Conservation (phyloP, 192 early-diverging fungal genomes). For the Coemansia sp. region DNA sequence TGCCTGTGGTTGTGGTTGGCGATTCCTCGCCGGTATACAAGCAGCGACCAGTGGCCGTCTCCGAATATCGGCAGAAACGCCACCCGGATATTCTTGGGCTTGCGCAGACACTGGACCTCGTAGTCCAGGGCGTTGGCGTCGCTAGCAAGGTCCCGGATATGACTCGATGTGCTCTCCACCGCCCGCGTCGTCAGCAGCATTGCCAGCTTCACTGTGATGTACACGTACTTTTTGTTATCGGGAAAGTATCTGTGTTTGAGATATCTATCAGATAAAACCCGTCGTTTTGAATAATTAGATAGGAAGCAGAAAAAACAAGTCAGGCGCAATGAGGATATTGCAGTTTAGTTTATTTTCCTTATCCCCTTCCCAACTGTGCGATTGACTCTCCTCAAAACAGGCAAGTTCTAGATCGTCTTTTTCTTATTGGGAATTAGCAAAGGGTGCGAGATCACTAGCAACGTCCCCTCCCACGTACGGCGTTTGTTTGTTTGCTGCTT, state of each 20-base stretch:
- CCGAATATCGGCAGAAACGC: slow-evolving; percentile 54
- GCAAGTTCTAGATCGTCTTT: no score
- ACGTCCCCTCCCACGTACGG: not conserved
- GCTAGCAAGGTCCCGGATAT: slow-evolving; percentile 32
- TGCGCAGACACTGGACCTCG: slow-evolving; percentile 35
- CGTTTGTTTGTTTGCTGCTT: not conserved
- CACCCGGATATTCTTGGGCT: slow-evolving; percentile 34
- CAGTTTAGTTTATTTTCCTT: no score
- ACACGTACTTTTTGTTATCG: slow-evolving; percentile 47
- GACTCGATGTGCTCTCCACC: slow-evolving; percentile 29
- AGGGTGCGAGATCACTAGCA: no score
- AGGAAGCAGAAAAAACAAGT: not conserved
- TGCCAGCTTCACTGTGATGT: slow-evolving; percentile 39
- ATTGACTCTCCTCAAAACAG: no score
- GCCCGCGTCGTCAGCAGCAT: slow-evolving; percentile 43
- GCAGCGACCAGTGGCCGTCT: slow-evolving; percentile 51
- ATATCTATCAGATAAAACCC: slow-evolving; percentile 11
- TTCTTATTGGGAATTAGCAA: no score
- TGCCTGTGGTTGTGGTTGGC: slow-evolving; percentile 7
- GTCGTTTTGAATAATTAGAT: no score
- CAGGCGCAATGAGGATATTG: no score
- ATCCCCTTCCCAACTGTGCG: not conserved
- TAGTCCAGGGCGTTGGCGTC: slow-evolving; percentile 46
- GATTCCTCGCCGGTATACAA: slow-evolving; percentile 29
- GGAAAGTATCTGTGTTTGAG: slow-evolving; percentile 48